Conservation (phyloP, 116 monocot species). For the Iris pallida region DNA sequence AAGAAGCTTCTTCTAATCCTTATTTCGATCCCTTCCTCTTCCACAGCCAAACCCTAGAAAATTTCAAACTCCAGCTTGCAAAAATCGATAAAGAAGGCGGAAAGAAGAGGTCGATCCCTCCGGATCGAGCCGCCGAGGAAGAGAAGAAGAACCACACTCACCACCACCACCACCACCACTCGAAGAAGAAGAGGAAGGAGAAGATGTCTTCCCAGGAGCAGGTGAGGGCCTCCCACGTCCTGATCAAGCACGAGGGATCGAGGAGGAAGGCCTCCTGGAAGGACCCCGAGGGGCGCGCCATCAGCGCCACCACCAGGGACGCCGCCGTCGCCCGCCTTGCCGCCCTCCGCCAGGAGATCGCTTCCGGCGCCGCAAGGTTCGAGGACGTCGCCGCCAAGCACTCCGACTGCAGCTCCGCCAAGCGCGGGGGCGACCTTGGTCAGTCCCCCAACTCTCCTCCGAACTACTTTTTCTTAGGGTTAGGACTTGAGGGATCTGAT, state of each 20-base stretch:
- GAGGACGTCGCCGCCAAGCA: slow-evolving; percentile 53
- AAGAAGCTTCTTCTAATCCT: no score
- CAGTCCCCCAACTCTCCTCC: not conserved
- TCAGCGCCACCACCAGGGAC: slow-evolving; percentile 56
- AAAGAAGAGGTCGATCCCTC: slow-evolving; percentile 9
- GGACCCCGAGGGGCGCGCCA: slow-evolving; percentile 70
- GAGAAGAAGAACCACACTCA: no score
- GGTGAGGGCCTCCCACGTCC: slow-evolving; percentile 79
- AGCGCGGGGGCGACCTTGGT: slow-evolving; percentile 96
- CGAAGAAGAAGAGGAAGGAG: not conserved
- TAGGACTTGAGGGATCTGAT: no score
- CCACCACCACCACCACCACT: no score
- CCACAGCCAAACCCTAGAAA: no score
- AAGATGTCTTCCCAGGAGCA: slow-evolving; percentile 22
- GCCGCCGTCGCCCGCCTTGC: slow-evolving; percentile 40
- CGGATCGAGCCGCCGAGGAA: slow-evolving; percentile 7
- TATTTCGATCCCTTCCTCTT: no score
- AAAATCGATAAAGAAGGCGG: slow-evolving; percentile 12
- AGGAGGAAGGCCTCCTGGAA: slow-evolving; percentile 83
- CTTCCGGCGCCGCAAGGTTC: slow-evolving; percentile 50
- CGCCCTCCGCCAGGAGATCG: slow-evolving; percentile 42
- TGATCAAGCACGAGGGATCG: slow-evolving; percentile 91
- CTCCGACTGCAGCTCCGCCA: slow-evolving; percentile 93
- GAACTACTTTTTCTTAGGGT: no score
- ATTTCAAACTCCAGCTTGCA: no score